These are phyloP conservation scores for Cenchrus fungigraminus DNA, from an alignment of 176 grass and related monocot genomes.

Conservation along the genomic window DNA sequence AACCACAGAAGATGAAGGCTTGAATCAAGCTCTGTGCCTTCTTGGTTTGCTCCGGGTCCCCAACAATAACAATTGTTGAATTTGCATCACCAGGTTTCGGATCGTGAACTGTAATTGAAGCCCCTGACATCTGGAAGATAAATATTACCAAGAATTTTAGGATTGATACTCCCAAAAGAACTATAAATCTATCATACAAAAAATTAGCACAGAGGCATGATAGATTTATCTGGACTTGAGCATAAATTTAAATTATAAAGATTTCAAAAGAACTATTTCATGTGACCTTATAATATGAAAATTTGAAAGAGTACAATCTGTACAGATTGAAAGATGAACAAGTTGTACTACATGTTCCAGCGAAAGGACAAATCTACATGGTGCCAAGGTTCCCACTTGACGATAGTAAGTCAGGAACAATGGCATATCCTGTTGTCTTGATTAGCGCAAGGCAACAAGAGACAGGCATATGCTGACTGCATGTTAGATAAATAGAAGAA, in stretches of 20 bases:
- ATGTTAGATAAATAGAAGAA: constrained; percentile 34
- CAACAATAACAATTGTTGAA: constrained; percentile 45
- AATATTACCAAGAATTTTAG: constrained; percentile 22
- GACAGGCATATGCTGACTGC: neutral
- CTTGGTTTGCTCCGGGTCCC: constrained; percentile 56
- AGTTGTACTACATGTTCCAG: constrained; percentile 17
- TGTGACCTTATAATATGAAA: neutral
- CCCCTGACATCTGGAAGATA: constrained; percentile 65
- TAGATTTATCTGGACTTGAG: constrained; percentile 13
- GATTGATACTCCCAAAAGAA: neutral
- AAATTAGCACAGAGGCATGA: neutral
- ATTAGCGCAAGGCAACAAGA: constrained; percentile 33
- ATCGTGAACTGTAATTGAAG: constrained; percentile 54
- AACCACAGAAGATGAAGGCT: constrained; percentile 70
- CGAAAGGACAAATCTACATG: constrained; percentile 7
- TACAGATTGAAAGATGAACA: constrained; percentile 6
- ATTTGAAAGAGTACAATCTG: neutral
- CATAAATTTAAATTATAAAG: constrained; percentile 2
- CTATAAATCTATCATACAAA: neutral
- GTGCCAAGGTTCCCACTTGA: neutral
- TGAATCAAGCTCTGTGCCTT: constrained; percentile 71
- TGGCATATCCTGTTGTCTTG: constrained; percentile 21
- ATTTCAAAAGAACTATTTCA: neutral
- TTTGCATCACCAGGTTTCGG: constrained; percentile 49
- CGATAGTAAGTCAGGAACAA: constrained; percentile 2